phyloP scores from a whole-genome alignment of 306 rosid species.

The Malus orientalis region DNA sequence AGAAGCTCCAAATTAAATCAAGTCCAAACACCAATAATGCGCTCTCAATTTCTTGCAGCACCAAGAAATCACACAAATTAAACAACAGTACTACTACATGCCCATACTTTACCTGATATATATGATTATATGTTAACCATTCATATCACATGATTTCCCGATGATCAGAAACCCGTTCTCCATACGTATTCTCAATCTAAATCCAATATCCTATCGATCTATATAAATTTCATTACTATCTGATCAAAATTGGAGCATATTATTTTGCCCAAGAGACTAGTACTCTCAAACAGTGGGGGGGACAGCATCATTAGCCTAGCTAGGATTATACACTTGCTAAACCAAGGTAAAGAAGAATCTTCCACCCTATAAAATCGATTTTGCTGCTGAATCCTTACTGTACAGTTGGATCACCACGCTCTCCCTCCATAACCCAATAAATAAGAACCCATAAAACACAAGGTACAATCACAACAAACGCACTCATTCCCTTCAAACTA shows the following conservation, averaged over 20 bases:
- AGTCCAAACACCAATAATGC: not conserved
- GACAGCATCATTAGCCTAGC: slow-evolving; percentile 42
- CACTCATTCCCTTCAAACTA: not conserved
- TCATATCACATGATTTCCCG: not conserved
- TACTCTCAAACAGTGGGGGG: not conserved
- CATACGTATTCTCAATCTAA: not conserved
- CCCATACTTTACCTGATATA: not conserved
- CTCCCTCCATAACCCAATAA: slow-evolving; percentile 22
- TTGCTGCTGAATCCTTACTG: slow-evolving; percentile 31
- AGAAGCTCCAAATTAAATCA: not conserved
- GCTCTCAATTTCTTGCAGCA: not conserved
- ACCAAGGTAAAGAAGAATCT: slow-evolving; percentile 30
- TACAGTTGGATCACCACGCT: slow-evolving; percentile 54
- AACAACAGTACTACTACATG: not conserved
- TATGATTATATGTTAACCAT: too few relatives aligned
- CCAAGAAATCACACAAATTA: not conserved
- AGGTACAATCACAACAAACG: slow-evolving; percentile 12
- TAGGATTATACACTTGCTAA: slow-evolving; percentile 4
- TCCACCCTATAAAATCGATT: slow-evolving; percentile 51
- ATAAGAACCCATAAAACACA: slow-evolving; percentile 19
- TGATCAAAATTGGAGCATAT: slow-evolving; percentile 20
- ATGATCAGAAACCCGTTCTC: not conserved
- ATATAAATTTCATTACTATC: not conserved
- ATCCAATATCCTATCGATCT: not conserved
- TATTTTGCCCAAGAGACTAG: slow-evolving; percentile 16